Conservation (phyloP, 148 eudicot genomes). For the Drosera capensis region DNA sequence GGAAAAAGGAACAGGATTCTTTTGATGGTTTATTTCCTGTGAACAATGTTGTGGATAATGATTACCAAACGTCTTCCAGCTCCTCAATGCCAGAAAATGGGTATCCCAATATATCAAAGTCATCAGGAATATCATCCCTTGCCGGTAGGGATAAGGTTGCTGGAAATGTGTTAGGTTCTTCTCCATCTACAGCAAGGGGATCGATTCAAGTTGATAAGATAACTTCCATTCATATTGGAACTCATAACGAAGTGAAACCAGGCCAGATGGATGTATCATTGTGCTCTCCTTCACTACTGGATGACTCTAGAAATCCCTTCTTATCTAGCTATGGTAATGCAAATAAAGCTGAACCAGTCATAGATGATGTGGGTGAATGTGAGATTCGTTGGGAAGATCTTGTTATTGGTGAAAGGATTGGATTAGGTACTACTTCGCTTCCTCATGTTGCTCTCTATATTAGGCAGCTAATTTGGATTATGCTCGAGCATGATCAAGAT, state of each 20-base stretch:
- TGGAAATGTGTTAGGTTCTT: constrained; percentile 11
- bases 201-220: constrained; percentile 14
- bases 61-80: constrained; percentile 25
- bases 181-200: constrained; percentile 9
- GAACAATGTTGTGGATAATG: constrained; percentile 22
- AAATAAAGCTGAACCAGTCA: constrained; percentile 35
- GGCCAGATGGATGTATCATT: constrained; percentile 10
- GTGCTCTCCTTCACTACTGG: constrained; percentile 15
- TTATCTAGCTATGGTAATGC: constrained; percentile 17
- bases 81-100: constrained; percentile 21
- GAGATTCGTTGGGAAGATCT: constrained; percentile 97
- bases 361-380: constrained; percentile 93
- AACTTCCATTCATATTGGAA: constrained; percentile 13
- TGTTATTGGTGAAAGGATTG: constrained; percentile 88
- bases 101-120: constrained; percentile 15
- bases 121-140: constrained; percentile 13
- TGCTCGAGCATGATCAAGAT: too few relatives aligned
- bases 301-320: constrained; percentile 23
- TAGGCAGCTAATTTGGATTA: too few relatives aligned
- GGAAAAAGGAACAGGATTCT: constrained; percentile 36
- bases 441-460: neutral
- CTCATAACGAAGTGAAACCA: constrained; percentile 9
- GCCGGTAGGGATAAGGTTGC: constrained; percentile 11
- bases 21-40: constrained; percentile 28
- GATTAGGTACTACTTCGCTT: constrained; percentile 52